These are phyloP conservation scores for Trichoderma brevicompactum DNA, from an alignment of 2,329 filamentous ascomycete genomes.

Conservation along the genomic window DNA sequence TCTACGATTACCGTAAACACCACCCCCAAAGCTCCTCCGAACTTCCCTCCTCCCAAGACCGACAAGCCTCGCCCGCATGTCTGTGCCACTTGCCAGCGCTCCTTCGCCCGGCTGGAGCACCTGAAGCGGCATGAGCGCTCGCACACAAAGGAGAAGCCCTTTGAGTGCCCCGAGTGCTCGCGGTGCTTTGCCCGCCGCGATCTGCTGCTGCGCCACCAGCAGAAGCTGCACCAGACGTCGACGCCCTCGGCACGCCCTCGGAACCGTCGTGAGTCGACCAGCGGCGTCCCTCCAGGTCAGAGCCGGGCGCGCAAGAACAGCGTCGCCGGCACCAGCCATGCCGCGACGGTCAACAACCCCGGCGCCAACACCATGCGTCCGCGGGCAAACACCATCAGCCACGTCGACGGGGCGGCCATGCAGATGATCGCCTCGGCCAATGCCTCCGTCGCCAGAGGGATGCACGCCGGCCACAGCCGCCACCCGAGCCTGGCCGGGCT, in stretches of 20 bases:
- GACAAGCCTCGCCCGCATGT: conserved; percentile 97
- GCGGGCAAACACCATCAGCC: conserved; percentile 93
- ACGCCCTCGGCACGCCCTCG: conserved; percentile 85
- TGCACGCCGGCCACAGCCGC: conserved; percentile 64
- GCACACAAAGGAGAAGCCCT: conserved; percentile 99
- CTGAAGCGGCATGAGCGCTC: conserved; percentile 96
- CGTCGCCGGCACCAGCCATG: conserved; percentile 63
- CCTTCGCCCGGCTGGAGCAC: conserved; percentile 93
- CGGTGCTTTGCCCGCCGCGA: conserved; percentile 95
- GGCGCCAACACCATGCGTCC: conserved; percentile 72
- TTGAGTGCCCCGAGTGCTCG: conserved; percentile 93
- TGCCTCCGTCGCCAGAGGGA: conserved; percentile 54
- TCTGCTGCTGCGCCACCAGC: conserved; percentile 89
- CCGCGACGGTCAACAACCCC: conserved; percentile 46
- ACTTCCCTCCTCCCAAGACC: conserved; percentile 84
- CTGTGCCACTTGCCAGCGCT: conserved; percentile 87
- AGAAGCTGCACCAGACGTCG: conserved; percentile 95
- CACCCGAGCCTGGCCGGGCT: conserved; percentile 76
- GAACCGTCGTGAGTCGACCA: conserved; percentile 87
- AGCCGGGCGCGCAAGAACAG: conserved; percentile 91
- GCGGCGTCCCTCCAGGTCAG: conserved; percentile 67
- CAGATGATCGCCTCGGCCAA: conserved; percentile 70
- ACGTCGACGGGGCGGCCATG: conserved; percentile 78
- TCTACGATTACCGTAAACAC: conserved; percentile 59
- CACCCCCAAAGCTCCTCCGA: conserved; percentile 43